Base-by-base conservation (phyloP, 768 basidiomycete species). In the Mycena latifolia region DNA sequence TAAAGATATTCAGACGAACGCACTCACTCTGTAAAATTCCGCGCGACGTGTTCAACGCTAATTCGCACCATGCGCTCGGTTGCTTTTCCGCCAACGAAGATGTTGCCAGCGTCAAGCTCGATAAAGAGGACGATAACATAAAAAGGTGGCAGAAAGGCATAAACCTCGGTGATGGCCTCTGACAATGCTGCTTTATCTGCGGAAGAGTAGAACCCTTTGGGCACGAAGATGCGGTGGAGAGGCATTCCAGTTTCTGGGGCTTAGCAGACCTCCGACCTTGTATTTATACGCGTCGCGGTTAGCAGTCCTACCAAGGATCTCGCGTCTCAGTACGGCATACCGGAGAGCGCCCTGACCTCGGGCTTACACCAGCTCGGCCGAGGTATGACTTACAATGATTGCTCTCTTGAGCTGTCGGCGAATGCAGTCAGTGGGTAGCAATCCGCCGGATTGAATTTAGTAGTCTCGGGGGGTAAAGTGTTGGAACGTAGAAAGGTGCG, bases 71-170 rank as follows among this genome's bases (percentile, higher is more conserved):
- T 65, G 7, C 55, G 51, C 22, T 68, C 33, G 22, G 51, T 67
- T 18, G 37, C 22, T 55, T 74, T 66, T 10, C 73, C 73, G 15
- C 71, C 70, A 35, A 71, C 67, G 52, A 65, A 72, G 50, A 61
- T 65, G 35, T 67, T 65, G 27, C 61, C 65, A 25, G n/a, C 20
- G 20, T 43, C 41, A 20, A 74, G 63, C 18, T 74, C 71, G 61
- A 74, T 69, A 53, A 74, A 74, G 48, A 72, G 35, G 28, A 74
- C 71, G 27, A 70, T 55, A 18, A 74, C 73, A 29, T 67, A 72
- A 46, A 72, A 74, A 3, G 67, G 43, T 1, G 71, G 73, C 17
- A 74, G 61, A 22, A 39, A 27, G 33, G 60, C 20, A 51, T 74
- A 74, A 37, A 71, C 39, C 5, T 56, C 47, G 17, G 71, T 72